phyloP scores from a whole-genome alignment of 2,329 filamentous ascomycete species.

The Cladophialophora carrionii region DNA sequence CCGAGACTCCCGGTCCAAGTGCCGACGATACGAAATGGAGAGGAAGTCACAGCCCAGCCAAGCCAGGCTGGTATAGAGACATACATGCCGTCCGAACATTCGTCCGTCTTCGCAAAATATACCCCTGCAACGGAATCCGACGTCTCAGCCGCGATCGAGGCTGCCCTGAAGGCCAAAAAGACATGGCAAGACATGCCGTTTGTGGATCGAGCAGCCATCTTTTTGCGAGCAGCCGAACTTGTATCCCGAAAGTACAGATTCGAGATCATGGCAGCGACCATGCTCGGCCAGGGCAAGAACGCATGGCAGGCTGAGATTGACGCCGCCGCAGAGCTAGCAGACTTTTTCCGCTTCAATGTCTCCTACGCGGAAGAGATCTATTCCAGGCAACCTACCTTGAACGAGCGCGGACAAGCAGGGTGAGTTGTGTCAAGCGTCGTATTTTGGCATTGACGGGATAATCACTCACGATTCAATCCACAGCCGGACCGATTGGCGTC shows the following conservation, averaged over 20 bases:
- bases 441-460: conserved; percentile 39
- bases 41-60: conserved; percentile 14
- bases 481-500: conserved; percentile 67
- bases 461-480: conserved; percentile 43
- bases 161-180: conserved; percentile 79
- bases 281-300: conserved; percentile 97
- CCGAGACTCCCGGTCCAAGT: conserved; percentile 44
- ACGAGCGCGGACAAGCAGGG: conserved; percentile 81
- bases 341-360: conserved; percentile 94
- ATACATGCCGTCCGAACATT: conserved; percentile 44
- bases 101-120: conserved; percentile 45
- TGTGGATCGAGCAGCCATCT: conserved; percentile 85
- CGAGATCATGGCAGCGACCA: conserved; percentile 93
- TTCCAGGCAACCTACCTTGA: conserved; percentile 79
- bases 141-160: conserved; percentile 67
- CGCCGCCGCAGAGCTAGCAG: conserved; percentile 84
- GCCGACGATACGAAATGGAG: conserved; percentile 36
- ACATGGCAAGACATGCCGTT: conserved; percentile 89
- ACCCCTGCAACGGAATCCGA: conserved; percentile 43
- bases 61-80: conserved; percentile 13
- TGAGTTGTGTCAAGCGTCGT: conserved; percentile 47
- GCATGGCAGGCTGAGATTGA: conserved; percentile 99
- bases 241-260: conserved; percentile 91
- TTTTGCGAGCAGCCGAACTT: conserved; percentile 92
- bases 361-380: conserved; percentile 92